These are phyloP conservation scores for Aristolochia contorta DNA, from an alignment of 164 flowering plant species.

Conservation along the genomic window DNA sequence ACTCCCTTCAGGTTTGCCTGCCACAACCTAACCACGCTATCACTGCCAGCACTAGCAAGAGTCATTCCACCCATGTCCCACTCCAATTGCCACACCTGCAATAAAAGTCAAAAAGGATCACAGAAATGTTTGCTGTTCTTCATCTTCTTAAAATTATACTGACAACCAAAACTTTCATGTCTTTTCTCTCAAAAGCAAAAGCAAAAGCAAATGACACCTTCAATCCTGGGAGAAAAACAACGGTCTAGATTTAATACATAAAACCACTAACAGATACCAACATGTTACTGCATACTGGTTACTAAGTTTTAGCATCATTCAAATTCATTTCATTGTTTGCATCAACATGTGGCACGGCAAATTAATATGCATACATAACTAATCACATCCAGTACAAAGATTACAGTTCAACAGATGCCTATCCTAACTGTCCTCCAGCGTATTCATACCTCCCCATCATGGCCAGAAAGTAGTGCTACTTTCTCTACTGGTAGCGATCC, in stretches of 20 bases:
- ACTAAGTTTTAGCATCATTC: too few species aligned
- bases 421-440: not conserved
- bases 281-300: too few species aligned
- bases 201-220: not conserved
- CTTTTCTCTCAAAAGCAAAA: not conserved
- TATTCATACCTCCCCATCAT: constrained; percentile 64
- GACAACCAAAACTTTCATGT: not conserved
- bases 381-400: not conserved
- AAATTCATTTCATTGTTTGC: too few species aligned
- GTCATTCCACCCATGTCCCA: constrained; percentile 99
- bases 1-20: constrained; percentile 65
- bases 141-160: not conserved
- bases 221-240: too few species aligned
- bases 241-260: too few species aligned
- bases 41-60: constrained; percentile 72
- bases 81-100: constrained; percentile 90
- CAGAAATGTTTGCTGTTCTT: not conserved
- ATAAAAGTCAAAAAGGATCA: not conserved
- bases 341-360: too few species aligned
- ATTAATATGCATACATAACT: not conserved
- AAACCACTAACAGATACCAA: too few species aligned
- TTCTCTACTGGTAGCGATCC: constrained; percentile 73
- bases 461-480: constrained; percentile 73
- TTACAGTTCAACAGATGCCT: not conserved
- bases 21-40: constrained; percentile 71